Percentiles rank a stretch among this genome's conserved stretches.
phyloP scores from a whole-genome alignment of 805 yeast species.

The Kregervanrija fluxuum region DNA sequence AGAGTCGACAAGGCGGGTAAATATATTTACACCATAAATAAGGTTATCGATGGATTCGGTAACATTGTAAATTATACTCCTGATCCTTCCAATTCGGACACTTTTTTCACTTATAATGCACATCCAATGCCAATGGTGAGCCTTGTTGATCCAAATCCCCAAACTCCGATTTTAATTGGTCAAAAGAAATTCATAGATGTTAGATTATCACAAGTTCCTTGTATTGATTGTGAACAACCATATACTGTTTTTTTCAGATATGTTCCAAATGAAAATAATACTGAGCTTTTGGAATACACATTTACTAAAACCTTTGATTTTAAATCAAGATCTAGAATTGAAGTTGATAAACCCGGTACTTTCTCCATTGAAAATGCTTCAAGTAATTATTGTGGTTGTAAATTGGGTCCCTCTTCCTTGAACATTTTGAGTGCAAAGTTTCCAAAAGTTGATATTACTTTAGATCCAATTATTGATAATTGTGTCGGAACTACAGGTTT shows the following conservation, averaged over 20 bases:
- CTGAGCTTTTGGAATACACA: conserved; percentile 1
- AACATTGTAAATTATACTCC: conserved; percentile 41
- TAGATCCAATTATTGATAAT: conserved; percentile 65
- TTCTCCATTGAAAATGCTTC: conserved; percentile 49
- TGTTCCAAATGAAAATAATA: conserved; percentile 20
- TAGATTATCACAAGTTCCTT: conserved; percentile 15
- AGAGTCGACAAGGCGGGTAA: conserved; percentile 36
- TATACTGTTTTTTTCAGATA: conserved; percentile 31
- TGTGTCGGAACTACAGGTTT: conserved; percentile 91
- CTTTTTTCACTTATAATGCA: conserved; percentile 39
- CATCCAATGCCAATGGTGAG: conserved; percentile 51
- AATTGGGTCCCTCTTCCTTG: conserved; percentile 50
- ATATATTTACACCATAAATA: conserved; percentile 49
- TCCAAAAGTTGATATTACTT: conserved; percentile 37
- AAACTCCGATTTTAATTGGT: conserved; percentile 24
- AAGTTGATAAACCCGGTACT: conserved; percentile 54
- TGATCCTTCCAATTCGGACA: conserved; percentile 27
- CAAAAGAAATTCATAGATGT: conserved; percentile 27
- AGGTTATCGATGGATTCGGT: conserved; percentile 62
- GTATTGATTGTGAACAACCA: conserved; percentile 39
- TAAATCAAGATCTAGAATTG: conserved; percentile 23
- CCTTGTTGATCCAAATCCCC: conserved; percentile 31
- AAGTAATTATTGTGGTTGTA: conserved; percentile 63
- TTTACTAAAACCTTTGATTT: conserved; percentile 24
- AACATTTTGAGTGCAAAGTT: conserved; percentile 33